Evolutionary conservation across 2,329 filamentous ascomycete genomes (phyloP), one percentile per base, ranked within the genome.

Genomic region (Dactylonectria estremocensis): DNA sequence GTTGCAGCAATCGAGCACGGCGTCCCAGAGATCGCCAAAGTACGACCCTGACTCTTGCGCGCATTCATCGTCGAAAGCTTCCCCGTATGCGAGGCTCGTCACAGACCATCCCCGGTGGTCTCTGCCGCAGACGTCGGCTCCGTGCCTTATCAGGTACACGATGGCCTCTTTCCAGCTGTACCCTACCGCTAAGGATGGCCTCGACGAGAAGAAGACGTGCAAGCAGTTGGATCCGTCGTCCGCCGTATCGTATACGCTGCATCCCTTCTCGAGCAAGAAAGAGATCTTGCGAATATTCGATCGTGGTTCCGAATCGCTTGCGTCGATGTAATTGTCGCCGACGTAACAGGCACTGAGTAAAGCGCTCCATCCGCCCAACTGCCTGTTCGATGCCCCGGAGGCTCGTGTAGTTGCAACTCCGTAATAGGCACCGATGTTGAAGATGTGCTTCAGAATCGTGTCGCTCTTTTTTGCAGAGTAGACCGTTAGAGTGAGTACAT

Each of bases 11-110:
- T 43, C 43, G 0, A 71, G 49, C 18, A 66, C 60, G 3, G 66
- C 68, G 16, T 72, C 69, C 69, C 69, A 72, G 3, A 72, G 60
- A 18, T 72, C 69, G 0, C 69, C 69, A 14, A 66, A 49, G n/a
- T 71, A 71, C 13, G 54, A 56, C 2, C 67, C 66, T 3, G 10
- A 13, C 35, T 37, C 35, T 13, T 37, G 35, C 35, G 35, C 37
- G 13, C 37, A 40, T 40, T 16, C 11, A 9, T 40, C 37, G 13
- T 40, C 37, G 13, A 40, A 40, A 16, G 37, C 37, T 16, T 40
- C 37, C 13, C 37, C 37, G 13, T 40, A 40, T 40, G 37, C 37
- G 13, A 40, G 37, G 6, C 13, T 40, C 5, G 37, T 16, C 5
- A 40, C 37, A 6, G 37, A 40, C 37, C 37, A 40, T 16, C 37